Base-by-base conservation (phyloP, 257 asterid species). In the Avicennia marina region DNA sequence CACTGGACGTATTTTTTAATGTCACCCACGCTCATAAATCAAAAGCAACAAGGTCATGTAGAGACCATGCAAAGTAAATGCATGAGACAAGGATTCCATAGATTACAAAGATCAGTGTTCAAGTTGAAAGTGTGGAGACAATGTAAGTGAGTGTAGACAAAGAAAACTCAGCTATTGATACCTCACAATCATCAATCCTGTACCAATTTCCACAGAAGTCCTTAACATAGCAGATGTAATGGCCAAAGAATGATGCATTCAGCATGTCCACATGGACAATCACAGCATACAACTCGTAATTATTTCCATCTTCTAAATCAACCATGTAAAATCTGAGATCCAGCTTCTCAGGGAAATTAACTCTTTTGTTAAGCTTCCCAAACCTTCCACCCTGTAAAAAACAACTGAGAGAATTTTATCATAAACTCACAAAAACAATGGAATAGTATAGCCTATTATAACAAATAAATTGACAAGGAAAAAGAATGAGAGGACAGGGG, bases 221-320 rank as follows among this genome's bases (percentile, higher is more conserved):
- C 71, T 86, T 89, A 53, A 84, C 63, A 65, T 81, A 93, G 82
- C 98, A 93, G 66, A 93, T 86, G 75, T 93, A 93, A 72, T 93
- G 98, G 53, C 98, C 98, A 58, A 93, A 93, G 68, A 67, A 93
- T 11, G 98, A 93, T 38, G 98, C 98, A 78, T 93, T 93, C 67
- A 93, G 79, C 98, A 89, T 89, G 80, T 93, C 98, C 71, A 93
- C 73, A 42, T 93, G 98, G 55, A 93, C 97, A 38, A 93, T 86
- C 70, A 93, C 96, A 25, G 97, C 98, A 80, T 93, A 93, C 22
- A 93, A 72, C 85, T 80, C 86, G 84, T 93, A 93, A 63, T 88
- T 77, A 55, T 72, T 74, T 52, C 86, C 79, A 32, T 77, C 94
- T 63, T 75, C 94, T 48, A 69, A 31, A 55, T 82, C 85, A 62